These are phyloP conservation scores for Phytophthora hibernalis DNA, from an alignment of 352 stramenopile species.

Conservation along the genomic window DNA sequence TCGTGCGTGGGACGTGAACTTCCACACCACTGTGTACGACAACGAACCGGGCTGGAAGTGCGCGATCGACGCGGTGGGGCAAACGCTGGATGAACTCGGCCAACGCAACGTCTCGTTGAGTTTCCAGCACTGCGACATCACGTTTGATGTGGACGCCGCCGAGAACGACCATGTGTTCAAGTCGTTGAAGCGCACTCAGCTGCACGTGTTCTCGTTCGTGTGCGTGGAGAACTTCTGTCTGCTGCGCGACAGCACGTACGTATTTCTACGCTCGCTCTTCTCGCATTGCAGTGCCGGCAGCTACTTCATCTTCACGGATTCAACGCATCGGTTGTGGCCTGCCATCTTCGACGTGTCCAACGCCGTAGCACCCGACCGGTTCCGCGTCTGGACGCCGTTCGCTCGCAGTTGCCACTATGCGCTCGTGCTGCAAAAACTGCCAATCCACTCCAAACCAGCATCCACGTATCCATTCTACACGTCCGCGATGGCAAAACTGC, in stretches of 20 bases:
- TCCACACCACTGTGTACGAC: constrained; percentile 73
- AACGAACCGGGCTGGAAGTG: constrained; percentile 68
- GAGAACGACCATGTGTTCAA: constrained; percentile 48
- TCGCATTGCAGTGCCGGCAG: constrained; percentile 36
- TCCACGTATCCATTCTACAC: constrained; percentile 50
- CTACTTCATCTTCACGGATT: constrained; percentile 75
- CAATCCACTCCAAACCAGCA: constrained; percentile 28
- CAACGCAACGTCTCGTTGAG: constrained; percentile 31
- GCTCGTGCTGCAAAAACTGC: constrained; percentile 69
- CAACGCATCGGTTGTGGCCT: constrained; percentile 76
- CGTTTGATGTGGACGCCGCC: constrained; percentile 37
- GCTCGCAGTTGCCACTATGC: constrained; percentile 68
- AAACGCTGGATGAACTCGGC: constrained; percentile 38
- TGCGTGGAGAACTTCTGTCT: constrained; percentile 77
- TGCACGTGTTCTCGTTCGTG: constrained; percentile 79
- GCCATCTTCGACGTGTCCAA: constrained; percentile 57
- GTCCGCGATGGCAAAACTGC: constrained; percentile 49
- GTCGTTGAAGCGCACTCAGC: constrained; percentile 40
- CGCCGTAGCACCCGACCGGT: constrained; percentile 32
- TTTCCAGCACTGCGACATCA: constrained; percentile 76
- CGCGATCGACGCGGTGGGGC: constrained; percentile 44
- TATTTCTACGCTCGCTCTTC: constrained; percentile 67
- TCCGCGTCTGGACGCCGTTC: constrained; percentile 67
- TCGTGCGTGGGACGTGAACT: constrained; percentile 48
- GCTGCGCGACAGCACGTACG: constrained; percentile 50